phyloP scores from a whole-genome alignment of 495 filamentous ascomycete genomes.

The Trypethelium eluteriae region DNA sequence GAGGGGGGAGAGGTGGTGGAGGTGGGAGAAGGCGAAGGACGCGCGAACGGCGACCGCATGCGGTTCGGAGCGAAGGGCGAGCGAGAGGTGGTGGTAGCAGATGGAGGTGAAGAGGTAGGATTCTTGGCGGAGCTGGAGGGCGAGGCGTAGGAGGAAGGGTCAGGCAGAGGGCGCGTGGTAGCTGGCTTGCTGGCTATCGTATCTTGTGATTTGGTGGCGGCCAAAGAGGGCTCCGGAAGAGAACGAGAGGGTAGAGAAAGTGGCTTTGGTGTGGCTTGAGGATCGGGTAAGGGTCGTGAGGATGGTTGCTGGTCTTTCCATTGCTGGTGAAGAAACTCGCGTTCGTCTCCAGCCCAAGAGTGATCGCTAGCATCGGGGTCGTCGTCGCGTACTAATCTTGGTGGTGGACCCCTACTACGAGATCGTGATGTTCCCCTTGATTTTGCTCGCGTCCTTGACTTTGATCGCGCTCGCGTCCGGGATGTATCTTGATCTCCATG shows the following conservation, averaged over 20 bases:
- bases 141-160: conserved; percentile 41
- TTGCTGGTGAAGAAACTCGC: conserved; percentile 61
- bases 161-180: conserved; percentile 42
- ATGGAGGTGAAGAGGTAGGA: not conserved
- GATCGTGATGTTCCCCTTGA: conserved; percentile 15
- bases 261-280: conserved; percentile 29
- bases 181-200: not conserved
- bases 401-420: conserved; percentile 30
- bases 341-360: conserved; percentile 66
- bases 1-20: conserved; percentile 29
- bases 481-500: conserved; percentile 23
- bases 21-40: conserved; percentile 12
- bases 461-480: not conserved
- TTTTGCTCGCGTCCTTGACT: conserved; percentile 22
- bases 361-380: conserved; percentile 42
- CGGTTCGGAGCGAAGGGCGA: not conserved
- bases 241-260: conserved; percentile 30
- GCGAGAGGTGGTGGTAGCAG: not conserved
- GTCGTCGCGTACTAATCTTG: conserved; percentile 19
- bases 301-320: conserved; percentile 43
- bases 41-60: conserved; percentile 7
- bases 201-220: not conserved
- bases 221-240: conserved; percentile 35
- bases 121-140: conserved; percentile 15
- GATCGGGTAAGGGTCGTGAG: conserved; percentile 28